Base-by-base conservation (phyloP, 176 grass and related monocot genomes). In the Saccharum officinarum region DNA sequence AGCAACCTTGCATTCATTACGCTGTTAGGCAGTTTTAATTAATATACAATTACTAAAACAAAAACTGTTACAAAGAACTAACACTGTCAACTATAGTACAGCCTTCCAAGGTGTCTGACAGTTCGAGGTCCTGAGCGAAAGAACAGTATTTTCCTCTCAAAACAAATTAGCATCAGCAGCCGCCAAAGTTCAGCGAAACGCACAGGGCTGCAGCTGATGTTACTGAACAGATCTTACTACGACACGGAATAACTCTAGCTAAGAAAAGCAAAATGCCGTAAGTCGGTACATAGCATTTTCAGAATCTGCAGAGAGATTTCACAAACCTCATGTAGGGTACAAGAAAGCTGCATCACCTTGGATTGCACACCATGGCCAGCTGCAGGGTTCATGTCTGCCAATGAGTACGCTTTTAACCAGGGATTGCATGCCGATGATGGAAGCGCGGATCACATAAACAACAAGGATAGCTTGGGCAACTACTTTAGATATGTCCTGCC, bases 401-500 rank as follows among this genome's bases (percentile, higher is more conserved):
- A 40, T 10, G 38, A 71, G 69, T 7, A 71, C 0, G 22, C 38
- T 44, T 71, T 71, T 71, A 25, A 71, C 69, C 38, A 71, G 38
- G 38, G 69, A 71, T 44, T 44, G 69, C 39, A 71, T 14, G 69
- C 7, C 12, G 11, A 71, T 71, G 69, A 71, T 71, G 38, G 40
- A 44, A 71, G 69, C 69, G 11, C 69, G 69, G 69, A 71, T 40
- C 69, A 71, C 69, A 71, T 71, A 71, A 42, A 71, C 34, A 12
- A 71, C 22, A 22, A 71, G 39, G 22, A 44, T 71, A 14, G 22
- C 37, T 44, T 71, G 69, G 11, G 38, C 38, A 42, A 71, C 69
- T 15, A 42, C 38, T 71, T 71, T 25, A 44, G 69, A 71, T 44
- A 71, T 71, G 69, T 71, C 69, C 69, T 71, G 69, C 69, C 69